Evolutionary conservation across 192 early-diverging fungal genomes (phyloP), one percentile per base, ranked within the genome.

Genomic region (Dimargaris xerosporica): DNA sequence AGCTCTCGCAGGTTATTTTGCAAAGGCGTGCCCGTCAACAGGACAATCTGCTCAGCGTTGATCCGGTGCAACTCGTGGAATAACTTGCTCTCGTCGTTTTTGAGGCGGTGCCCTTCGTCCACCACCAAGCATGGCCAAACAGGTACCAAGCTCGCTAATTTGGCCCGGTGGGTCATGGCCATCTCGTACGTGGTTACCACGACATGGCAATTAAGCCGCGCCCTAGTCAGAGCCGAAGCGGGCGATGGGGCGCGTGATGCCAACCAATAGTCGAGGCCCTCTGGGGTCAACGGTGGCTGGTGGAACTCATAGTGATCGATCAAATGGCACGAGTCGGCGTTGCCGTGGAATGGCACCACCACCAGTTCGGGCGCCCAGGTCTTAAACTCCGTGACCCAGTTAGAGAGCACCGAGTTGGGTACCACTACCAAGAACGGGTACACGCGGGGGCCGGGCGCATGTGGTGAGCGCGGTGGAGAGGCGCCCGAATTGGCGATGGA

Each of bases 1-100:
- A 96, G 79, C 66, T 96, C 93, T 68, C 90, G 85, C 41, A 94
- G 70, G 62, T 91, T 94, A 69, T 94, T 94, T 66, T 96, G 91
- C 31, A 80, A 62, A 6, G 85, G 85, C 15, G 93, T 96, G 45
- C 91, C 91, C 0, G 90, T 96, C 1, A 93, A 70, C 34, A 96
- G 65, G 9, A 88, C 61, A 11, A 83, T 70, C 62, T 85, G 87
- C 25, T 75, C 72, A 0, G 71, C 64, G 16, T 69, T 64, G 6
- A 88, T 64, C 42, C 74, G 68, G n/a, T 73, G 68, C 17, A 83
- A 66, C 48, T 78, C 72, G 19, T 66, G 51, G 63, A 86, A 88
- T 21, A 84, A 67, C 56, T 77, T 69, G 52, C 72, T 77, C 50
- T 67, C 67, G 61, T 86, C 80, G 64, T 85, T 87, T 71, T 91